A percentile compares a stretch with the other conserved stretches of the same genome.
These are phyloP conservation scores for Williopsis jadinii DNA, from an alignment of 1,139 yeast genomes.

Conservation along the genomic window DNA sequence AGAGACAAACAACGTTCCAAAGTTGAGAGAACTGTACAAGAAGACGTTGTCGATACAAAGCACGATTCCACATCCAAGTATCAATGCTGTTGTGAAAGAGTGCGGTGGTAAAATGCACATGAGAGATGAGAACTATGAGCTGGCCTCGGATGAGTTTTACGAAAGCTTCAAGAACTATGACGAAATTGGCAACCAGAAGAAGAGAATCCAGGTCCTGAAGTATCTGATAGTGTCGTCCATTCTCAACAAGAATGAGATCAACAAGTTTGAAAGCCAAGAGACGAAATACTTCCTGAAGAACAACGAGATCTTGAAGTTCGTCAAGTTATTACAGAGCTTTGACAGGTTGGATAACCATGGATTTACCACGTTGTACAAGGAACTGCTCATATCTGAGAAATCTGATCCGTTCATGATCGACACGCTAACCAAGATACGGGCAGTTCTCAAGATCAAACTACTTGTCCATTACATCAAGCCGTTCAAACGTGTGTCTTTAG, in stretches of 20 bases:
- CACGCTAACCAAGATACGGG: conserved; percentile 26
- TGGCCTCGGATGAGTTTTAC: conserved; percentile 60
- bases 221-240: conserved; percentile 60
- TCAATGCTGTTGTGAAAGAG: conserved; percentile 64
- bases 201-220: conserved; percentile 46
- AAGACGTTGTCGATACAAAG: conserved; percentile 43
- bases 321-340: conserved; percentile 31
- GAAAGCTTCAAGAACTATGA: conserved; percentile 73
- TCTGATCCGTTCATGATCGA: conserved; percentile 23
- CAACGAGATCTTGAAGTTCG: conserved; percentile 30
- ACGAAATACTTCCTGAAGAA: conserved; percentile 36
- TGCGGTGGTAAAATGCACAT: conserved; percentile 70
- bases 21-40: conserved; percentile 41
- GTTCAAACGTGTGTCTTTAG: conserved; percentile 29
- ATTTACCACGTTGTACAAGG: conserved; percentile 25
- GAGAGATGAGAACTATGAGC: conserved; percentile 51
- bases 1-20: conserved; percentile 29
- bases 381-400: conserved; percentile 21
- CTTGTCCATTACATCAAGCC: conserved; percentile 32
- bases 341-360: conserved; percentile 29
- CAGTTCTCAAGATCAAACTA: conserved; percentile 28
- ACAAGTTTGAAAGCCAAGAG: conserved; percentile 36
- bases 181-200: conserved; percentile 60
- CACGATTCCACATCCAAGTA: conserved; percentile 70
- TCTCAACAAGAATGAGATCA: conserved; percentile 45